Base-by-base conservation (phyloP, 2,329 filamentous ascomycete species). In the Penicillium aurantiogriseum region DNA sequence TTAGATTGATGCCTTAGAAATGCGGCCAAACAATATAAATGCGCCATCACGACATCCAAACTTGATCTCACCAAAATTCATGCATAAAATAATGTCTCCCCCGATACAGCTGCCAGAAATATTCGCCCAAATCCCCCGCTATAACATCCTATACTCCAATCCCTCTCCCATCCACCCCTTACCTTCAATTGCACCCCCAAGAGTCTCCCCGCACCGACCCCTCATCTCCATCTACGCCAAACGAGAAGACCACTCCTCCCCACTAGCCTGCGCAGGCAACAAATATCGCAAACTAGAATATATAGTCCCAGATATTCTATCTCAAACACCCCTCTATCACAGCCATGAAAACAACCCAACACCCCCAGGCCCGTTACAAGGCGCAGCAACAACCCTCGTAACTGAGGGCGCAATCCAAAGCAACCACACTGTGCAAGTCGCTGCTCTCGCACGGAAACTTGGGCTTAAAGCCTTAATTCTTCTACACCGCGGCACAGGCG, bases 211-310 rank as follows among this genome's bases (percentile, higher is more conserved):
- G 25, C 42, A 42, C 39, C 17, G 39, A 17, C 58, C 60, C 31
- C 56, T 48, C n/a, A 63, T 71, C 44, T 59, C 63, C 46, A 52
- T 74, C 50, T 70, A 65, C 63, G 55, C 64, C 47, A 74, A 74
- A 62, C 65, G 72, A 29, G 72, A 74, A 65, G 72, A 74, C 62
- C 72, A 74, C 40, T 61, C 64, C 50, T 68, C 71, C 19, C 70
- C 71, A 7, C 65, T 74, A 31, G 67, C 71, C 48, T 70, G 67
- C 53, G 58, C 71, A 29, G 72, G 72, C 15, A 74, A 74, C 63
- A 74, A 74, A 64, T 74, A 74, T 63, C 70, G 72, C 53, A 74
- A 74, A 59, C 64, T 74, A 33, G 72, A 74, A 61, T 74, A 74
- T 58, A 69, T 74, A 40, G 59, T 73, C 5, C 72, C 72, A 0